These are phyloP conservation scores for Ascochyta lentis DNA, from an alignment of 2,329 filamentous ascomycete species.

Conservation along the genomic window DNA sequence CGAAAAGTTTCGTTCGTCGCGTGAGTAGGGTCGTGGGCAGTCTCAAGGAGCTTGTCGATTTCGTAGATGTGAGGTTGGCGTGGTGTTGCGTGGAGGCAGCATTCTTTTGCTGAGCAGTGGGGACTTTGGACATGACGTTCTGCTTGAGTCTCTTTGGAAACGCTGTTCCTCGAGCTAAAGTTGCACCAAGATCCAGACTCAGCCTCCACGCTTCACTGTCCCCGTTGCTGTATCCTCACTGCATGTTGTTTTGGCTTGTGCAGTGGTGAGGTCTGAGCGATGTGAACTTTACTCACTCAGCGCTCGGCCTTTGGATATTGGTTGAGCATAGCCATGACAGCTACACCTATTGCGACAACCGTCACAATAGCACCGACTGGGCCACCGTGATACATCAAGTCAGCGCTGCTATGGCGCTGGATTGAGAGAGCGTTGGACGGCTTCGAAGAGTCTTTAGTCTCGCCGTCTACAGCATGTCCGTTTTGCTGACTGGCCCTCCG, in stretches of 20 bases:
- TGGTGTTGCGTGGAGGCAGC: background rate
- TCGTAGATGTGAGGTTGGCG: background rate
- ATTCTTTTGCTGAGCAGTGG: background rate
- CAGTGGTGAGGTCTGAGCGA: conserved; percentile 7
- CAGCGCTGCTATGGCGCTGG: conserved; percentile 33
- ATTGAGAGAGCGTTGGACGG: conserved; percentile 35
- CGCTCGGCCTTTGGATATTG: conserved; percentile 55
- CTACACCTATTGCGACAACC: conserved; percentile 50
- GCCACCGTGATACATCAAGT: conserved; percentile 45
- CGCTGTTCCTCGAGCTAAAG: background rate
- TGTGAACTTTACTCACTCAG: conserved; percentile 36
- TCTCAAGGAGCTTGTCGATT: background rate
- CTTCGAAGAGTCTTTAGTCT: conserved; percentile 28
- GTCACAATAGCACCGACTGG: conserved; percentile 49
- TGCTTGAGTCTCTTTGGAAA: background rate
- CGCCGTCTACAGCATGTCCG: conserved; percentile 35
- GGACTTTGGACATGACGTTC: background rate
- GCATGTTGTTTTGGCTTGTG: conserved; percentile 11
- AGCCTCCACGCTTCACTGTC: background rate
- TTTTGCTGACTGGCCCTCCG: conserved; percentile 36
- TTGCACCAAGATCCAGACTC: background rate
- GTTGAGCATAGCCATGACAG: conserved; percentile 51
- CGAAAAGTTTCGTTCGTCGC: conserved; percentile 7
- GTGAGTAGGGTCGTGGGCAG: background rate
- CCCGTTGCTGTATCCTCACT: conserved; percentile 14